Base-by-base conservation (phyloP, 805 yeast genomes). In the Wickerhamiella occidentalis region DNA sequence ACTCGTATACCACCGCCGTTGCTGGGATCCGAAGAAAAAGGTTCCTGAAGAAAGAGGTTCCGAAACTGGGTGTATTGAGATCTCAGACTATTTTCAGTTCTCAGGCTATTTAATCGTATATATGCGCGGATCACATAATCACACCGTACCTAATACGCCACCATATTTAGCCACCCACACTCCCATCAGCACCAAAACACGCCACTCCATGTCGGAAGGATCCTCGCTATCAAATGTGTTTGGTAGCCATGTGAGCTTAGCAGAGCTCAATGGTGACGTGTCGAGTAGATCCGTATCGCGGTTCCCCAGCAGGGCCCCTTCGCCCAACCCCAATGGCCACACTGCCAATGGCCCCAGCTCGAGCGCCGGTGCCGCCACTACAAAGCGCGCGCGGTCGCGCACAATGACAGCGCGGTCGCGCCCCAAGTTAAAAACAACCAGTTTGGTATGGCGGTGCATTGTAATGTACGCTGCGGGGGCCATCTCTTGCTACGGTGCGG, bases 241-340 rank as follows among this genome's bases (percentile, higher is more conserved):
- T 53, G 71, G 71, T 6, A 64, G 70, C 11, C 58, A 58, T 28
- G 64, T 62, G 11, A 61, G 67, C 26, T 60, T 67, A 29, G 62
- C 65, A 1, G 71, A 68, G 53, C 59, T 64, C 40, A 59, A 57
- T 30, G 64, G 70, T 26, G 65, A 58, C 29, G 44, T 40, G 13
- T 51, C 40, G 23, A 49, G 48, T 17, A 22, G 19, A 15, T 33
- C 38, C 18, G 44, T 7, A 8, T 18, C 28, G 11, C 51, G 44
- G 29, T 11, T 23, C 21, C 50, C 47, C 17, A 28, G 48, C 26
- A 33, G 49, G 5, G 44, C 30, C 12, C 18, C 44, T 17, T 23
- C 44, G 21, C 41, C 22, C 18, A 15, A 15, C 9, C 29, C 38
- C 41, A 37, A 28, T 15, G 40, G 37, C 17, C 35, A 11, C 18